Conservation (phyloP, 352 stramenopile species). For the Blastocystis sp. region DNA sequence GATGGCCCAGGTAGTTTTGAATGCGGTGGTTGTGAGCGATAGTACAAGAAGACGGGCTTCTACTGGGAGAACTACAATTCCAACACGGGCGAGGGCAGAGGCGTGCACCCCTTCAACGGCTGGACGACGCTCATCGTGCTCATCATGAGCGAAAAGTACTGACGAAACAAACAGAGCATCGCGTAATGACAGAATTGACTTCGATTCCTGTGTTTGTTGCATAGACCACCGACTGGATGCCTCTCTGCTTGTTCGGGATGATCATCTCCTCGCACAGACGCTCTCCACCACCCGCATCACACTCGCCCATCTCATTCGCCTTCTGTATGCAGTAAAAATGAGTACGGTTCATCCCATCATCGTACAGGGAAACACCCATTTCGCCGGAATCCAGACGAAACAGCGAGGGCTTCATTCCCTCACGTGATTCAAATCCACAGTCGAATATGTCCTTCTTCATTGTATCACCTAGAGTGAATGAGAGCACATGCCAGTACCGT, state of each 20-base stretch:
- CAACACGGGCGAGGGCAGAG: conserved; percentile 80
- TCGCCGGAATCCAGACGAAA: not conserved
- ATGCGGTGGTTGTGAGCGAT: conserved; percentile 73
- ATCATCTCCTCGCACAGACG: not conserved
- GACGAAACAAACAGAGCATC: conserved; percentile 65
- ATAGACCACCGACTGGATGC: not conserved
- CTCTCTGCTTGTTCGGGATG: not conserved
- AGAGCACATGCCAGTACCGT: too few relatives aligned
- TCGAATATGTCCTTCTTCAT: too few relatives aligned
- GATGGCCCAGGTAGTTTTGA: conserved; percentile 60
- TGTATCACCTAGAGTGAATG: too few relatives aligned
- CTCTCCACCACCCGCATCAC: not conserved
- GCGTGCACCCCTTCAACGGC: conserved; percentile 87
- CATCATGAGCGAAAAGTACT: conserved; percentile 87
- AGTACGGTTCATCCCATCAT: not conserved
- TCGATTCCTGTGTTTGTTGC: conserved; percentile 44
- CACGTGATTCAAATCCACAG: too few relatives aligned
- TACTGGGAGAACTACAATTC: conserved; percentile 90
- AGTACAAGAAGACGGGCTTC: conserved; percentile 84
- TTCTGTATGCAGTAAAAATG: not conserved
- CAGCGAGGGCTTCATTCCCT: not conserved
- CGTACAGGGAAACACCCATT: not conserved
- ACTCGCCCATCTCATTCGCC: not conserved
- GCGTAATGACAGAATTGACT: conserved; percentile 1
- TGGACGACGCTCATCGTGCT: conserved; percentile 87